A percentile compares a stretch with the other conserved stretches of the same genome.
Evolutionary conservation across 306 rosid genomes (phyloP).

Genomic region (Medicago ruthenica): DNA sequence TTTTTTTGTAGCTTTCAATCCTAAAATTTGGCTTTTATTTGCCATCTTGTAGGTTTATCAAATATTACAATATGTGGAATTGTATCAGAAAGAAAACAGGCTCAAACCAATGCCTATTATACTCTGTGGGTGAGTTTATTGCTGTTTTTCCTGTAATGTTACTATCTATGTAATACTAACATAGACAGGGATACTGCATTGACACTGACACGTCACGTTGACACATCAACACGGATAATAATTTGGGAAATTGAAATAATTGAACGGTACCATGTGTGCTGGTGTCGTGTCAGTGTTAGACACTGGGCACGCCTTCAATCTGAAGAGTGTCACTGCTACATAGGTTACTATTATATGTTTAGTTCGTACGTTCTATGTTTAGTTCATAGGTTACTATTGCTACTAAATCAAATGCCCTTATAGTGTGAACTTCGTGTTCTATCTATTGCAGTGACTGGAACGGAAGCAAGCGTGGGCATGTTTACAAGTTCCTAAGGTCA

Average conservation of each 20-base stretch:
- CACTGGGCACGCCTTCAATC: no score
- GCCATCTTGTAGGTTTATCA: slow-evolving; percentile 70
- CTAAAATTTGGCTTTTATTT: slow-evolving; percentile 31
- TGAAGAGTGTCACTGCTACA: no score
- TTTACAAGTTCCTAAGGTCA: slow-evolving; percentile 90
- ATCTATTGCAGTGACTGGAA: slow-evolving; percentile 84
- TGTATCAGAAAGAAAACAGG: slow-evolving; percentile 80
- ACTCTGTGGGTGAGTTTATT: slow-evolving; percentile 85
- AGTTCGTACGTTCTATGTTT: no score
- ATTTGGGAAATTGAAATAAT: no score
- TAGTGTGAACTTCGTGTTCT: slow-evolving; percentile 36
- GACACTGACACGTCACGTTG: no score
- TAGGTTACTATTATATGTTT: neutral
- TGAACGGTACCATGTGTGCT: no score
- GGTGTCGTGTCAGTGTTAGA: no score
- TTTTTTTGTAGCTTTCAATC: slow-evolving; percentile 28
- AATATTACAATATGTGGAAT: slow-evolving; percentile 77
- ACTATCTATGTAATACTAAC: neutral
- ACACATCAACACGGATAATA: no score
- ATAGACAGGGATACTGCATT: no score
- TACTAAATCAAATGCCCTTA: slow-evolving; percentile 38
- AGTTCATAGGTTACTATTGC: slow-evolving; percentile 11
- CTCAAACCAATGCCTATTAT: slow-evolving; percentile 83
- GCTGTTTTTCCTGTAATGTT: slow-evolving; percentile 32
- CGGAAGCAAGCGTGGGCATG: slow-evolving; percentile 97